phyloP scores from a whole-genome alignment of 202 grass and related monocot genomes.

The Alloteropsis angusta region DNA sequence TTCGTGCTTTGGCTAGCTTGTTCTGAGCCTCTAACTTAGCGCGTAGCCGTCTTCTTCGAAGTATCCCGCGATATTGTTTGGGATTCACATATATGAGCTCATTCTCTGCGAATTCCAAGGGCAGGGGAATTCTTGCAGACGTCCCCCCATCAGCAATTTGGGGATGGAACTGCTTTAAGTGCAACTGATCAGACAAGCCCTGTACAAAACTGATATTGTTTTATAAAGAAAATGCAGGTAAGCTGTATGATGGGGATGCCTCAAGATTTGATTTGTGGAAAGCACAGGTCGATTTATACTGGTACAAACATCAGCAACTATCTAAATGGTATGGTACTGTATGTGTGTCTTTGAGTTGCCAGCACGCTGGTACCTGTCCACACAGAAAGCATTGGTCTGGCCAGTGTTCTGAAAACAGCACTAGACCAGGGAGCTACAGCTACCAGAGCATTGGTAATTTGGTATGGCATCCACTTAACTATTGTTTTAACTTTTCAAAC shows the following conservation, averaged over 20 bases:
- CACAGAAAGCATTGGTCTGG: not conserved
- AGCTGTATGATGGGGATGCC: not conserved
- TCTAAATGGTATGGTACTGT: not conserved
- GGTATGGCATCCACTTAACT: not conserved
- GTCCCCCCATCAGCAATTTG: conserved; percentile 10
- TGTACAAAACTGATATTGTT: not conserved
- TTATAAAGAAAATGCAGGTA: not conserved
- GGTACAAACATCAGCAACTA: not conserved
- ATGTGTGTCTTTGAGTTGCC: not conserved
- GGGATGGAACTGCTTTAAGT: conserved; percentile 26
- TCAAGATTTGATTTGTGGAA: not conserved
- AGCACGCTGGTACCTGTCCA: not conserved
- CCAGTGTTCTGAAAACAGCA: not conserved
- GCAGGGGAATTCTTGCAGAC: conserved; percentile 48
- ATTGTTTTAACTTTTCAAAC: not conserved
- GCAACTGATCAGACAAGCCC: conserved; percentile 12
- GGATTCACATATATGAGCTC: conserved; percentile 70
- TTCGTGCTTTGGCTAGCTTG: conserved; percentile 39
- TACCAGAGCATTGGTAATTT: not conserved
- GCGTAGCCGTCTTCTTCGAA: conserved; percentile 58
- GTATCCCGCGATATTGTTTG: conserved; percentile 74
- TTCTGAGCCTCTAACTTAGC: conserved; percentile 72
- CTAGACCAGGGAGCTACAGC: not conserved
- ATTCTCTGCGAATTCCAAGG: conserved; percentile 41
- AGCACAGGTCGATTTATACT: not conserved